Base-by-base conservation (phyloP, 2,329 filamentous ascomycete species). In the Fusarium oligoseptatum region DNA sequence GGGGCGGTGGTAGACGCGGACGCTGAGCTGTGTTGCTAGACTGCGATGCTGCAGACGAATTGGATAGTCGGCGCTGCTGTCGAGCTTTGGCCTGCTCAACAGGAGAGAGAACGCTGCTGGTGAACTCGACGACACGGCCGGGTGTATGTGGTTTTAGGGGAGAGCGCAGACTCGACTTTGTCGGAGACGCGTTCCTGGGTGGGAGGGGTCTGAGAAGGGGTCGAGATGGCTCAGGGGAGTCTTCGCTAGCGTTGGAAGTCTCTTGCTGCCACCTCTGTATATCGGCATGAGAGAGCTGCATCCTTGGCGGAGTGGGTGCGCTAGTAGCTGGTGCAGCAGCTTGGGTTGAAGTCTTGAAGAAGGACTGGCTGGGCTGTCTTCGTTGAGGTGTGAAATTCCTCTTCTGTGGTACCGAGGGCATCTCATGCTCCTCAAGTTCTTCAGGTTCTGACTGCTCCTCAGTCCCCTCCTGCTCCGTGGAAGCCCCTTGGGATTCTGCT, bases 51-150 rank as follows among this genome's bases (percentile, higher is more conserved):
- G 65, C 72, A 6, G 74, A 74, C 4, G 76, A 76, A 29, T 78
- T 79, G 52, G 79, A 81, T 15, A 78, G 68, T 17, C 75, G 78
- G 34, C 78, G 80, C 62, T 81, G 78, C 15, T 80, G 78, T n/a
- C 82, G 80, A 29, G 72, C 76, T 58, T 74, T 74, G 3, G 82
- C 83, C 71, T 87, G 85, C 11, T 85, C 83, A 2, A 83, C 75
- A 1, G 87, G 86, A 4, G 86, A 87, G 8, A 87, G 79, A 1
- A 86, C 85, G 77, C 84, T 88, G 79, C 85, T 87, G 1, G 87
- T 87, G 72, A 91, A 91, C 67, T 89, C 88, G 15, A 91, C 89
- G 1, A 91, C 87, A 0, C 88, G 86, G 6, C 89, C 89, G 1
- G 88, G 88, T 3, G 88, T 90, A 70, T 86, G 89, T 4, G 88